These are phyloP conservation scores for Quillaja saponaria DNA, from an alignment of 306 rosid species.

Conservation along the genomic window DNA sequence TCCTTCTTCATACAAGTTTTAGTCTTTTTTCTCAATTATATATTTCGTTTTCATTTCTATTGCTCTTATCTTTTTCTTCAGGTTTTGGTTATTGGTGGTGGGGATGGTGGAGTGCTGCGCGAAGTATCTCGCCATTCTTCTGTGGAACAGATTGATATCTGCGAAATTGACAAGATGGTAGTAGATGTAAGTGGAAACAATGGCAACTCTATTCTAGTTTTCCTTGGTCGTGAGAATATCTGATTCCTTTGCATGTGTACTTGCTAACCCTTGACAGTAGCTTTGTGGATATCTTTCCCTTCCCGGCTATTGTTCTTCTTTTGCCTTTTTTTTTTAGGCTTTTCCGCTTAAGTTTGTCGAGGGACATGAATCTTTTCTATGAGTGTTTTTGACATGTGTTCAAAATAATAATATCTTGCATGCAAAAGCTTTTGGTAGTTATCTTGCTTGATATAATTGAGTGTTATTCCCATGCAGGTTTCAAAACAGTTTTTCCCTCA, in stretches of 20 bases:
- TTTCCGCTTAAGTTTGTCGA: conserved; percentile 2
- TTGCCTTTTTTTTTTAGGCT: neutral
- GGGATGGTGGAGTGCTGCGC: conserved; percentile 97
- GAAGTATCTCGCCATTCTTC: conserved; percentile 94
- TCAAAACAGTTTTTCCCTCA: conserved; percentile 84
- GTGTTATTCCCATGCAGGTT: conserved; percentile 49
- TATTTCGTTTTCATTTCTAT: conserved; percentile 25
- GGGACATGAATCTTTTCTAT: neutral
- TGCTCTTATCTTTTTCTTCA: conserved; percentile 28
- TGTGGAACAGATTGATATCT: conserved; percentile 79
- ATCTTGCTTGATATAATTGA: conserved; percentile 8
- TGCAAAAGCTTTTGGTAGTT: conserved; percentile 6
- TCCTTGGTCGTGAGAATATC: conserved; percentile 13
- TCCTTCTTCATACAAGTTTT: neutral
- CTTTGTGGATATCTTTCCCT: neutral
- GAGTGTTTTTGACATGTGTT: neutral
- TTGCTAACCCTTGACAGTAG: neutral
- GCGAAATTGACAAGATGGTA: conserved; percentile 99
- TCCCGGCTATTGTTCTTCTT: neutral
- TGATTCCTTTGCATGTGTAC: neutral
- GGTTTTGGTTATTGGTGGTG: conserved; percentile 99
- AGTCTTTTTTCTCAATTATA: too few species aligned
- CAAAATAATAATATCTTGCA: neutral
- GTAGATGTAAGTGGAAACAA: conserved; percentile 64
- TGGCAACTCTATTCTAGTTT: conserved; percentile 21